A percentile compares a stretch with the other conserved stretches of the same genome.
These are phyloP conservation scores for Juglanconis juglandina DNA, from an alignment of 2,329 filamentous ascomycete species.

Conservation along the genomic window DNA sequence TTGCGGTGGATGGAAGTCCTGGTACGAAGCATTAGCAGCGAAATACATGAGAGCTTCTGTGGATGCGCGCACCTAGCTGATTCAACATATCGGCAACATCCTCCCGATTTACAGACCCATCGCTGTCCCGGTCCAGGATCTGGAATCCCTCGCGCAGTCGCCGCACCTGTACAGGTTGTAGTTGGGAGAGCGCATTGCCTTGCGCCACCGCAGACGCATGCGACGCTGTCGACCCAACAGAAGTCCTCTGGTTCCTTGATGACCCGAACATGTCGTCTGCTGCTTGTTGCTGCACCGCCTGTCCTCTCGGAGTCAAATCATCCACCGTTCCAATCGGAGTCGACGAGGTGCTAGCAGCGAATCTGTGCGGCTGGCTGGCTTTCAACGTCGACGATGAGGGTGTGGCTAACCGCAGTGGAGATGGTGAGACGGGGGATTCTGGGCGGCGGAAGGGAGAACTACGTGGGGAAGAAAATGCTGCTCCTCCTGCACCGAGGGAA, in stretches of 20 bases:
- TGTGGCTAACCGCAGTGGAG: slow-evolving; percentile 60
- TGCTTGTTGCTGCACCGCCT: slow-evolving; percentile 13
- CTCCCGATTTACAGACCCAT: slow-evolving; percentile 75
- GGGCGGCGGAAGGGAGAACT: slow-evolving; percentile 62
- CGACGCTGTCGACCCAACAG: slow-evolving; percentile 31
- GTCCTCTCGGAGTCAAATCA: slow-evolving; percentile 36
- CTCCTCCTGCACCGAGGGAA: slow-evolving; percentile 3
- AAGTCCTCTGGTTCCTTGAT: slow-evolving; percentile 32
- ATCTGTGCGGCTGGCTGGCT: slow-evolving; percentile 37
- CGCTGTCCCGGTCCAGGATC: slow-evolving; percentile 85
- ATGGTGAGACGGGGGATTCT: slow-evolving; percentile 64
- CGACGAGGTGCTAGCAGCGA: slow-evolving; percentile 32
- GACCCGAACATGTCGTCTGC: slow-evolving; percentile 34
- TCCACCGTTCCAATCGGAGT: slow-evolving; percentile 24
- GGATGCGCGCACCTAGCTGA: slow-evolving; percentile 62
- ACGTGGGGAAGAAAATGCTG: slow-evolving; percentile 52
- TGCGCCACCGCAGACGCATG: slow-evolving; percentile 36
- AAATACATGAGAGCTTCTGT: no score
- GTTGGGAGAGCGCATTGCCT: slow-evolving; percentile 61
- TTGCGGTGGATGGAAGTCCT: slow-evolving; percentile 71
- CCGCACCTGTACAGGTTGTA: slow-evolving; percentile 79
- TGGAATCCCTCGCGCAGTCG: slow-evolving; percentile 91
- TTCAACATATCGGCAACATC: slow-evolving; percentile 85
- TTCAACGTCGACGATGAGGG: slow-evolving; percentile 61
- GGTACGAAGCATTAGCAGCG: background rate